Percentiles rank a stretch among this genome's conserved stretches.
Conservation (phyloP, 2,329 filamentous ascomycete species). For the Emmonsiellopsis sp. region DNA sequence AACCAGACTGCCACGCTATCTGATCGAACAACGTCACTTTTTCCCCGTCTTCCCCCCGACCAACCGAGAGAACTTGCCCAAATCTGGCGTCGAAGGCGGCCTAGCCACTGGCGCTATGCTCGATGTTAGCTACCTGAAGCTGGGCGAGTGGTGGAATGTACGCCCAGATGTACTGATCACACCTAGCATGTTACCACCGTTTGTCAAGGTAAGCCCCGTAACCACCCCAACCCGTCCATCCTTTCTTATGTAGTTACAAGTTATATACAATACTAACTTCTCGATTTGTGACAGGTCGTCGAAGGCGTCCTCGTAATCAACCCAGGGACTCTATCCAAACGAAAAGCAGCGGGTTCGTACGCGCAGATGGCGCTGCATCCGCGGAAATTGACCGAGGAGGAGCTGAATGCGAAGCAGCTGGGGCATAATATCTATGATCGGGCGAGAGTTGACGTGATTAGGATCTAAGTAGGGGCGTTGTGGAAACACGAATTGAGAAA, state of each 20-base stretch:
- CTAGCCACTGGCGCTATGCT: slow-evolving; percentile 65
- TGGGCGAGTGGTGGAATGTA: slow-evolving; percentile 84
- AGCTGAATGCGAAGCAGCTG: slow-evolving; percentile 49
- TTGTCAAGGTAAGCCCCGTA: slow-evolving; percentile 61
- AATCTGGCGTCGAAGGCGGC: slow-evolving; percentile 51
- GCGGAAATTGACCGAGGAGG: slow-evolving; percentile 49
- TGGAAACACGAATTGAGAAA: not conserved
- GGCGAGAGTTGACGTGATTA: slow-evolving; percentile 76
- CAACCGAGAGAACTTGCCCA: slow-evolving; percentile 57
- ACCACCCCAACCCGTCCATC: not conserved
- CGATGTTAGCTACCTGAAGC: slow-evolving; percentile 73
- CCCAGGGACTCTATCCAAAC: slow-evolving; percentile 77
- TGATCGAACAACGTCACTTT: slow-evolving; percentile 86
- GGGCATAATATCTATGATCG: slow-evolving; percentile 71
- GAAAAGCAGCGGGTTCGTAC: slow-evolving; percentile 74
- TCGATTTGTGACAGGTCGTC: slow-evolving; percentile 54
- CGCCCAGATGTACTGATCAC: slow-evolving; percentile 75
- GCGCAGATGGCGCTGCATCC: slow-evolving; percentile 68
- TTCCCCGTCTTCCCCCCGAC: slow-evolving; percentile 80
- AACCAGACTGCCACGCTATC: slow-evolving; percentile 61
- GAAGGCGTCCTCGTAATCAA: slow-evolving; percentile 87
- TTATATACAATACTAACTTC: not conserved
- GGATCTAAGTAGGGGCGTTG: slow-evolving; percentile 45
- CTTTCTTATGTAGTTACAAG: not conserved
- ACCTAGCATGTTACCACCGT: slow-evolving; percentile 74